Evolutionary conservation across 805 yeast species (phyloP).

Genomic region (Sungouiozyma intestinalis): DNA sequence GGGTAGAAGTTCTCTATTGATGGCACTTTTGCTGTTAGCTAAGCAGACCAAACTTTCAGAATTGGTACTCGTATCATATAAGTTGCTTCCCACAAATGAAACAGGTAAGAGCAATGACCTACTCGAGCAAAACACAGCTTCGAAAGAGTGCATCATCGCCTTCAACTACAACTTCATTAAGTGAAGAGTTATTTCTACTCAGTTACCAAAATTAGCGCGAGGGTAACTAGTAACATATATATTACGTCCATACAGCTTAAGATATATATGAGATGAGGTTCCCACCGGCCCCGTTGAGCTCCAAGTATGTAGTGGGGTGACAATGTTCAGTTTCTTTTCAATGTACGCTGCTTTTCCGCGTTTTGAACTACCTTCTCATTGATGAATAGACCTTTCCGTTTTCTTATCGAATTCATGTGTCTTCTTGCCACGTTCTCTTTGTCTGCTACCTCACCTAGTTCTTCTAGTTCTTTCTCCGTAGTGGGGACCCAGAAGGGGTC

Average conservation of each 20-base stretch:
- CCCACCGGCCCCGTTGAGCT: no score
- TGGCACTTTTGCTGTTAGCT: neutral
- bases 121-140: no score
- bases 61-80: neutral
- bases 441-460: conserved; percentile 85
- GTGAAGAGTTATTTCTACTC: no score
- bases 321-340: conserved; percentile 55
- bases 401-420: conserved; percentile 74
- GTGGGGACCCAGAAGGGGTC: conserved; percentile 99
- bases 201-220: no score
- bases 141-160: no score
- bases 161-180: no score
- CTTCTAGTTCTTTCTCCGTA: conserved; percentile 92
- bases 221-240: no score
- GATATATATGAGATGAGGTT: no score
- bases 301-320: no score
- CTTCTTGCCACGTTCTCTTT: conserved; percentile 81
- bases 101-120: no score
- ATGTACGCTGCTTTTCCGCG: conserved; percentile 89
- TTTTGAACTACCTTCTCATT: conserved; percentile 84
- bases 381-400: conserved; percentile 78
- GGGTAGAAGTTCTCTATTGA: neutral
- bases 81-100: neutral
- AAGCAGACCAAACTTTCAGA: no score
- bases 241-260: no score